Conservation (phyloP, 129 eudicot genomes). For the Tagetes patula region DNA sequence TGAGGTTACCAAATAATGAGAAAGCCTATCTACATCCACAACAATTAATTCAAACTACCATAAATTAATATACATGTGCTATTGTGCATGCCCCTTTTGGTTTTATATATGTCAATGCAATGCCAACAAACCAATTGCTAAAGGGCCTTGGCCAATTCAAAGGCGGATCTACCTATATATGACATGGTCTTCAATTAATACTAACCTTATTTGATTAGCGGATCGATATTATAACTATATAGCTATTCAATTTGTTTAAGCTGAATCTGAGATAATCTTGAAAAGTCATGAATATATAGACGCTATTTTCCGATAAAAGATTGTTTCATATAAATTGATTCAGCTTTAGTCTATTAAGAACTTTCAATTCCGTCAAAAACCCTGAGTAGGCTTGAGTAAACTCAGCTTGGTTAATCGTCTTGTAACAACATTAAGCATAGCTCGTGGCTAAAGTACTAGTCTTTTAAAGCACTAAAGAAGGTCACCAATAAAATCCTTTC, state of each 20-base stretch:
- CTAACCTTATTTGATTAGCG: not conserved
- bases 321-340: too few relatives aligned
- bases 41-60: slow-evolving; percentile 15
- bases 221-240: not conserved
- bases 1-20: slow-evolving; percentile 8
- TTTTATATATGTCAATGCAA: slow-evolving; percentile 29
- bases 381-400: not conserved
- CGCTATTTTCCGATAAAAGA: too few relatives aligned
- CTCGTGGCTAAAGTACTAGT: not conserved
- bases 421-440: not conserved
- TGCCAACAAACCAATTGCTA: slow-evolving; percentile 22
- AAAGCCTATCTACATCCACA: slow-evolving; percentile 16
- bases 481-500: slow-evolving; percentile 7
- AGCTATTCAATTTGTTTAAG: not conserved
- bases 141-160: not conserved
- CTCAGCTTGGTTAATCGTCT: not conserved
- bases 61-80: slow-evolving; percentile 30
- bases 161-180: slow-evolving; percentile 1
- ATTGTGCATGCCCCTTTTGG: slow-evolving; percentile 20
- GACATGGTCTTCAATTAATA: not conserved
- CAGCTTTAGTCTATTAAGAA: not conserved
- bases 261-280: not conserved
- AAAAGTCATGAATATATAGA: too few relatives aligned
- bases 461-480: not conserved
- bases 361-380: not conserved